Evolutionary conservation across 2,329 filamentous ascomycete genomes (phyloP).

Genomic region (Podosphaera fusca): DNA sequence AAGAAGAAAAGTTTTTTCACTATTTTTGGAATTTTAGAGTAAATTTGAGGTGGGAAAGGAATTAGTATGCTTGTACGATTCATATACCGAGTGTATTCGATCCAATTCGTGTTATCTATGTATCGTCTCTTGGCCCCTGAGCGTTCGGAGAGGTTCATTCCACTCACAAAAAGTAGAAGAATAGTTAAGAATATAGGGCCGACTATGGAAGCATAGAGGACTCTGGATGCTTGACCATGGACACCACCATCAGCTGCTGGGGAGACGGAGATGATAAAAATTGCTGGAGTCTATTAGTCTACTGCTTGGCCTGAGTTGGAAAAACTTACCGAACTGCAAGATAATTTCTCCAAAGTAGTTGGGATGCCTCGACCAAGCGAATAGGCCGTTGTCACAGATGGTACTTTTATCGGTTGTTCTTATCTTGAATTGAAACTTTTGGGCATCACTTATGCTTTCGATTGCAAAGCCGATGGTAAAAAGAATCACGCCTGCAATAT

Average conservation of each 20-base stretch:
- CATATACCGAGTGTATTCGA: constrained; percentile 36
- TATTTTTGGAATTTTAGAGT: constrained; percentile 32
- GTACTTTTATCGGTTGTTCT: constrained; percentile 27
- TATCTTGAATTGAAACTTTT: constrained; percentile 38
- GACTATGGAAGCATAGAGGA: constrained; percentile 41
- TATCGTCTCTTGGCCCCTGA: constrained; percentile 50
- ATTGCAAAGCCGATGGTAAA: constrained; percentile 36
- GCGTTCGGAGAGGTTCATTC: constrained; percentile 41
- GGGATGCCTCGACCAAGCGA: constrained; percentile 39
- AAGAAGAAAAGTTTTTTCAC: constrained; percentile 43
- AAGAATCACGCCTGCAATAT: constrained; percentile 40
- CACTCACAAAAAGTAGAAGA: constrained; percentile 46
- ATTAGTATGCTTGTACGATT: constrained; percentile 46
- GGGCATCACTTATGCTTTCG: constrained; percentile 39
- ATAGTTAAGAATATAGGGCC: constrained; percentile 40
- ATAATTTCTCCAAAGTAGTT: constrained; percentile 59
- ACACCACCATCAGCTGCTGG: constrained; percentile 35
- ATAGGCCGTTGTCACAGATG: constrained; percentile 42
- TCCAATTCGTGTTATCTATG: constrained; percentile 40
- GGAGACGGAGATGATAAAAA: constrained; percentile 46
- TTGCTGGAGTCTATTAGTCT: constrained; percentile 20
- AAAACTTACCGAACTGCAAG: constrained; percentile 36
- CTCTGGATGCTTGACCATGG: constrained; percentile 31
- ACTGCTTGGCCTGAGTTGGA: no score
- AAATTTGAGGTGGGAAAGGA: constrained; percentile 42